These are phyloP conservation scores for Vaccinium macrocarpon DNA, from an alignment of 148 eudicot genomes.

Conservation along the genomic window DNA sequence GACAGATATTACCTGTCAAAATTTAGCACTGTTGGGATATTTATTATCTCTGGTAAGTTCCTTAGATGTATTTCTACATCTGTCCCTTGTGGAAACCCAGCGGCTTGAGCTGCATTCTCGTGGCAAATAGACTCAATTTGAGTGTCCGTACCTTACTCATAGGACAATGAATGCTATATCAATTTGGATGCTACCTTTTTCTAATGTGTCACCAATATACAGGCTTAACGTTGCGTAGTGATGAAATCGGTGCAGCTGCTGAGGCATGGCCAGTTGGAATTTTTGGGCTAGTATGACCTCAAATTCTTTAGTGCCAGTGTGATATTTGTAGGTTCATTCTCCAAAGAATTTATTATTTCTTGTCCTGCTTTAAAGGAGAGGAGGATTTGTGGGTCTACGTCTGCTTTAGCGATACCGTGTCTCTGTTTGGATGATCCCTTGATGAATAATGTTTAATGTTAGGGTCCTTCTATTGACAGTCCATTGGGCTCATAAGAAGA, in stretches of 20 bases:
- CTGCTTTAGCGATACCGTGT: slow-evolving; percentile 7
- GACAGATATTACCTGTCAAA: slow-evolving; percentile 59
- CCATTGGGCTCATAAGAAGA: too few species aligned
- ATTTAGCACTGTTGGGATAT: slow-evolving; percentile 83
- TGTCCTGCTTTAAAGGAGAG: background rate
- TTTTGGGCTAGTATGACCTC: slow-evolving; percentile 73
- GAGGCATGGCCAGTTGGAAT: slow-evolving; percentile 94
- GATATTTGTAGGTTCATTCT: slow-evolving; percentile 18
- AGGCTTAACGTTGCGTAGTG: slow-evolving; percentile 89
- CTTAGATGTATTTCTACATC: background rate
- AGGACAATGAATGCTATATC: background rate
- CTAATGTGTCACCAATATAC: slow-evolving; percentile 21
- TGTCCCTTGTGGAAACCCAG: background rate
- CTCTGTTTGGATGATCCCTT: background rate
- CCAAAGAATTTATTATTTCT: background rate
- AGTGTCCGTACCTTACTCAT: background rate
- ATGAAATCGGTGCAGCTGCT: slow-evolving; percentile 77
- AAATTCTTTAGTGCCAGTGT: slow-evolving; percentile 15
- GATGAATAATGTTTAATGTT: background rate
- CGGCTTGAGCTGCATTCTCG: background rate
- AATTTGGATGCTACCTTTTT: slow-evolving; percentile 7
- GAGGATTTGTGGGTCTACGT: background rate
- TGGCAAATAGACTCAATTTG: background rate
- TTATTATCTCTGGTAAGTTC: slow-evolving; percentile 73
- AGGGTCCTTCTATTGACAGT: too few species aligned